Conservation (phyloP, 2,329 filamentous ascomycete genomes). For the Phaeoacremonium minimum region DNA sequence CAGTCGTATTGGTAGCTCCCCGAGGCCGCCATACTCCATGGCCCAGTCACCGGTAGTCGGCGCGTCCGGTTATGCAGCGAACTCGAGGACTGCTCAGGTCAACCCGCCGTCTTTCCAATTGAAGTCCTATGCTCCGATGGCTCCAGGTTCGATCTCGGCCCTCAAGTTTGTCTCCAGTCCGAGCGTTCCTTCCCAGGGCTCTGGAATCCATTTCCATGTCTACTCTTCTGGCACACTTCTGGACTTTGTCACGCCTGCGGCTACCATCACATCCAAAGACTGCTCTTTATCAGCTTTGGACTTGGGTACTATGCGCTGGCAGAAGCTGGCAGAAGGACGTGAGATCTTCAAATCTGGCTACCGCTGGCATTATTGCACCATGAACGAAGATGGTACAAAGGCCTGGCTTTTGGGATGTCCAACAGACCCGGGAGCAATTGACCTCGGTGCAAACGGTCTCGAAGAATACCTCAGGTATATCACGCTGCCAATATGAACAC, state of each 20-base stretch:
- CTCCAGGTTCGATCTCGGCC: constrained; percentile 84
- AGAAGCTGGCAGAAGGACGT: constrained; percentile 87
- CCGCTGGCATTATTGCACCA: constrained; percentile 96
- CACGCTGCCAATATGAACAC: constrained; percentile 15
- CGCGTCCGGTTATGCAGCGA: constrained; percentile 61
- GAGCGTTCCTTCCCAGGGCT: constrained; percentile 81
- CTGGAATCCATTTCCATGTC: constrained; percentile 91
- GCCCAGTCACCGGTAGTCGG: constrained; percentile 47
- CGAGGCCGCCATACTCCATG: constrained; percentile 48
- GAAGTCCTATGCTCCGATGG: constrained; percentile 73
- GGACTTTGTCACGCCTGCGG: constrained; percentile 89
- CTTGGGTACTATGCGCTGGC: constrained; percentile 83
- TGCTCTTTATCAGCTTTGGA: constrained; percentile 90
- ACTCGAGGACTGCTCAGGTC: constrained; percentile 63
- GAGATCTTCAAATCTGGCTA: constrained; percentile 92
- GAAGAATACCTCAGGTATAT: constrained; percentile 76
- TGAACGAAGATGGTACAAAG: constrained; percentile 92
- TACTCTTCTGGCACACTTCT: constrained; percentile 90
- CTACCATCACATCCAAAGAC: constrained; percentile 79
- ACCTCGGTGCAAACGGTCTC: constrained; percentile 64
- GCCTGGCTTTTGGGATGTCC: constrained; percentile 95
- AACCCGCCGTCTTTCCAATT: constrained; percentile 63
- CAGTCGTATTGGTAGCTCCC: constrained; percentile 40
- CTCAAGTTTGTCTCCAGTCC: constrained; percentile 86
- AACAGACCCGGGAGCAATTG: constrained; percentile 63